Evolutionary conservation across 306 rosid genomes (phyloP).

Genomic region (Lathyrus sativus): DNA sequence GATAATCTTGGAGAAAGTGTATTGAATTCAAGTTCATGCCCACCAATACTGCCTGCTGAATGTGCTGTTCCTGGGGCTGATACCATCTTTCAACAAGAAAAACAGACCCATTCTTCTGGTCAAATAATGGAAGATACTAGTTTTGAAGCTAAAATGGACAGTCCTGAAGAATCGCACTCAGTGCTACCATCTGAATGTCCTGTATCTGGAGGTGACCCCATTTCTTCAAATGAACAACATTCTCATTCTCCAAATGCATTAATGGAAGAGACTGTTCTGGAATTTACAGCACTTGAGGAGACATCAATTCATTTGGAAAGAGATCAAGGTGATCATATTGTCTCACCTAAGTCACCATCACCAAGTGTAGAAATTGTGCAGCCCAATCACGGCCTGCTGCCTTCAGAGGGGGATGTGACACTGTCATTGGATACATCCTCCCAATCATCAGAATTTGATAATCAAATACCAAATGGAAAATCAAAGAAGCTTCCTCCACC

Average conservation of each 20-base stretch:
- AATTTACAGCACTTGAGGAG: constrained; percentile 43
- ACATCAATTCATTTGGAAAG: constrained; percentile 45
- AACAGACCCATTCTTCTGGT: constrained; percentile 35
- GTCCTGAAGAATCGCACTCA: constrained; percentile 33
- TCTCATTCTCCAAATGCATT: constrained; percentile 42
- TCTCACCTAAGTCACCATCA: constrained; percentile 41
- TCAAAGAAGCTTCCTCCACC: constrained; percentile 65
- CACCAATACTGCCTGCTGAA: constrained; percentile 39
- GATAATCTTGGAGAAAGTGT: constrained; percentile 30
- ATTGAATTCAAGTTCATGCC: constrained; percentile 45
- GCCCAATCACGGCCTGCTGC: constrained; percentile 40
- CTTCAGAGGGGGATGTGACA: constrained; percentile 51
- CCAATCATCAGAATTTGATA: constrained; percentile 44
- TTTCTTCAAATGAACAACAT: constrained; percentile 31
- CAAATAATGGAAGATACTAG: constrained; percentile 43
- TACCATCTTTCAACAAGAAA: constrained; percentile 34
- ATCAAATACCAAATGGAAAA: constrained; percentile 52
- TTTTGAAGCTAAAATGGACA: constrained; percentile 43
- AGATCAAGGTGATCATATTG: constrained; percentile 41
- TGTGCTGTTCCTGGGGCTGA: constrained; percentile 34
- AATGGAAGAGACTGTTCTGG: constrained; percentile 43
- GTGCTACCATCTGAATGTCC: constrained; percentile 38
- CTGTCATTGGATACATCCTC: constrained; percentile 44
- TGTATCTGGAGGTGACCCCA: constrained; percentile 38
- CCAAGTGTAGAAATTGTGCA: constrained; percentile 45